These are phyloP conservation scores for Haplographium delicatum DNA, from an alignment of 495 filamentous ascomycete species.

Conservation along the genomic window DNA sequence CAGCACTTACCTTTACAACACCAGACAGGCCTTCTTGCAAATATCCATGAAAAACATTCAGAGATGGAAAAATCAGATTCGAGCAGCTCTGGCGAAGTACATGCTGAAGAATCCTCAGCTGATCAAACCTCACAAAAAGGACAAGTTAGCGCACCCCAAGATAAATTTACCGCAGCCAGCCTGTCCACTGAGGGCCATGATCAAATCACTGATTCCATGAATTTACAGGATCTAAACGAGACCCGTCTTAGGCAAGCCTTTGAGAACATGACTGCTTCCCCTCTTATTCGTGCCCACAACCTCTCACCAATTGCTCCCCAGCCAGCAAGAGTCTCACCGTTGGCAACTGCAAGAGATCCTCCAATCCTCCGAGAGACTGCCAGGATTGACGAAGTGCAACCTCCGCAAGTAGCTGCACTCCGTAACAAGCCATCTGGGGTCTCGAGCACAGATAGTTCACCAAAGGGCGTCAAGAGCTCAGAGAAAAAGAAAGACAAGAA, in stretches of 20 bases:
- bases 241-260: conserved; percentile 13
- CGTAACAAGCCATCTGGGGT: conserved; percentile 29
- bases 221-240: not conserved
- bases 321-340: conserved; percentile 73
- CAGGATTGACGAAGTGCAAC: conserved; percentile 26
- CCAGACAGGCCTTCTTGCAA: not conserved
- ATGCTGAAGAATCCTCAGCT: not conserved
- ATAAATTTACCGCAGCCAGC: not conserved
- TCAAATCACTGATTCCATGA: conserved; percentile 1
- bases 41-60: not conserved
- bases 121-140: not conserved
- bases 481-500: conserved; percentile 32
- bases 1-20: conserved; percentile 1
- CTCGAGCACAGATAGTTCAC: conserved; percentile 48
- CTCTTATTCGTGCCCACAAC: conserved; percentile 31
- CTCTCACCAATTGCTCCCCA: conserved; percentile 74
- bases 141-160: conserved; percentile 7
- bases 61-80: conserved; percentile 11
- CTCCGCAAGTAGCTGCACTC: conserved; percentile 46
- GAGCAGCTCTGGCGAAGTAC: conserved; percentile 2
- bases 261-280: conserved; percentile 8
- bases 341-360: conserved; percentile 59
- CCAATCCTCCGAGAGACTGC: conserved; percentile 34
- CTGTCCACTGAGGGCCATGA: not conserved
- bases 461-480: conserved; percentile 25